Base-by-base conservation (phyloP, 2,329 filamentous ascomycete species). In the Trichoderma gracile region DNA sequence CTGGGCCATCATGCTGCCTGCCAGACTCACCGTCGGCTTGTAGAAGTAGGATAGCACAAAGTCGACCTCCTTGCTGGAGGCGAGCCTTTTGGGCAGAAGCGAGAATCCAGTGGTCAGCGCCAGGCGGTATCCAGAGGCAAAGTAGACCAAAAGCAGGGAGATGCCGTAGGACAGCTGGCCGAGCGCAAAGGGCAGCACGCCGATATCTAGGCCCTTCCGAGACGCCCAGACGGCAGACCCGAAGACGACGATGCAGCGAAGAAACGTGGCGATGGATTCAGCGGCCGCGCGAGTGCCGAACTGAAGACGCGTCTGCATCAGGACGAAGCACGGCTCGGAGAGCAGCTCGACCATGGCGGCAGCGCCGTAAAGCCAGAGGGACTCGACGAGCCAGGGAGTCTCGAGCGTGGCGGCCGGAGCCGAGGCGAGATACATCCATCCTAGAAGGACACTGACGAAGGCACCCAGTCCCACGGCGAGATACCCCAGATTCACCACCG, bases 401-500 rank as follows among this genome's bases (percentile, higher is more conserved):
- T 83, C 77, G 4, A 83, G 76, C 2, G 82, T 81, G 1, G 78
- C 76, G 1, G 80, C 69, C 3, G 73, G 75, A 2, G 83, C 76
- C 5, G 82, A 84, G 3, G 78, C 80, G 17, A 89, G 78, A 76
- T 96, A 97, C 61, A 89, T 80, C 73, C 82, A 80, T 15, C 88
- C 90, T 2, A 97, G 80, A 0, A 82, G 72, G 15, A 85, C 74
- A 1, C 90, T 86, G 40, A 93, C 83, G 0, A 86, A 77, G 12
- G 87, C 70, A 0, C 93, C 93, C 0, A 94, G 80, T 0, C 82
- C 74, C 15, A 96, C 81, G 23, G 92, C 86, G 23, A 98, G 78
- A 75, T 96, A 96, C 1, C 93, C 91, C 45, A 97, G 81, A 72
- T 99, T 99, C 76, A 98, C 85, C 49, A 94, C 88, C 2, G 90